Conservation (phyloP, 2,329 filamentous ascomycete genomes). For the Colletotrichum destructivum region DNA sequence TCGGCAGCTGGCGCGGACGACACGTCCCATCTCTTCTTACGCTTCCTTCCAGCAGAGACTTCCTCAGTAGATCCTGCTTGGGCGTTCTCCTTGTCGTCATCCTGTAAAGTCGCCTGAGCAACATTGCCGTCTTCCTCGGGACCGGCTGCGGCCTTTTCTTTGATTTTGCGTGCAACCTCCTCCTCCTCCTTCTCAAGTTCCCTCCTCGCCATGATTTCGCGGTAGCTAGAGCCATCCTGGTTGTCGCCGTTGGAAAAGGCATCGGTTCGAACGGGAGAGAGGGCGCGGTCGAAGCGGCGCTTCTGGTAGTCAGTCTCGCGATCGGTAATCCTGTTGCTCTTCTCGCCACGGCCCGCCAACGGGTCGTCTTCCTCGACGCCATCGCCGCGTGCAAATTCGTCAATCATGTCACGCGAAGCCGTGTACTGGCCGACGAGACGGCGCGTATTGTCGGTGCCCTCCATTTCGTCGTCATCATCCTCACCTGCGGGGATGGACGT, state of each 20-base stretch:
- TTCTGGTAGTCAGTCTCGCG: conserved; percentile 99
- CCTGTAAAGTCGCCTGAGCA: conserved; percentile 82
- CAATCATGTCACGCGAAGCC: conserved; percentile 90
- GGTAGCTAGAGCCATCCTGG: conserved; percentile 85
- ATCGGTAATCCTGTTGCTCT: conserved; percentile 90
- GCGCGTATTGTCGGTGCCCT: conserved; percentile 79
- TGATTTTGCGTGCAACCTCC: conserved; percentile 84
- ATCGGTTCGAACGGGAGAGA: conserved; percentile 89
- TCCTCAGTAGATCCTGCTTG: conserved; percentile 79
- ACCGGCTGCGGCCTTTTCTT: conserved; percentile 77
- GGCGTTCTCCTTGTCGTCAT: conserved; percentile 80
- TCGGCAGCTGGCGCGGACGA: conserved; percentile 70
- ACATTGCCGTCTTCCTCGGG: conserved; percentile 70
- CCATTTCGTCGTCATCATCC: conserved; percentile 84
- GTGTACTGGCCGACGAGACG: conserved; percentile 96
- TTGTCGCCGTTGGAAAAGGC: conserved; percentile 83
- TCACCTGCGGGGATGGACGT: conserved; percentile 87
- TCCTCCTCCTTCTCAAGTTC: conserved; percentile 96
- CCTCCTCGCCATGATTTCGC: conserved; percentile 90
- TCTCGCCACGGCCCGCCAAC: conserved; percentile 84
- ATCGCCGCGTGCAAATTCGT: conserved; percentile 89
- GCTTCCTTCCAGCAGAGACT: conserved; percentile 77
- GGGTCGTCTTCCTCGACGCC: conserved; percentile 95
- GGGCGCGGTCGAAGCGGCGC: conserved; percentile 87
- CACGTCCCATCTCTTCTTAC: conserved; percentile 97